These are phyloP conservation scores for Biancaea sappan DNA, from an alignment of 306 rosid species.

Conservation along the genomic window DNA sequence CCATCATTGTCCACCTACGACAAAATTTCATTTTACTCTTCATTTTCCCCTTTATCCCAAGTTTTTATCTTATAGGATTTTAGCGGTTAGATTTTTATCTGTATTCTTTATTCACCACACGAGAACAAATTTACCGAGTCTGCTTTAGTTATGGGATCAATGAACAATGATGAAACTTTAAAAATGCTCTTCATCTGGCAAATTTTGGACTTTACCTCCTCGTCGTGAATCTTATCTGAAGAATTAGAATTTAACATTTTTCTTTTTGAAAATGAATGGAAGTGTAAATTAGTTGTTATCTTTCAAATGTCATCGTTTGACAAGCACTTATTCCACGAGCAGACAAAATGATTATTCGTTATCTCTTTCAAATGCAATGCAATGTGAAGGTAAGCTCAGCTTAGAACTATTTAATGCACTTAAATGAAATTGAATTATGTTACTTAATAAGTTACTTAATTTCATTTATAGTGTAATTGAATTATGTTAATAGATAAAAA, in stretches of 20 bases:
- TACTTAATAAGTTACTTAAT: no score
- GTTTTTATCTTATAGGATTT: neutral
- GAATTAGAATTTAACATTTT: neutral
- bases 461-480: no score
- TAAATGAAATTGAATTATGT: no score
- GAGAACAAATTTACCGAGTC: neutral
- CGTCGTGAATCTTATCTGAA: neutral
- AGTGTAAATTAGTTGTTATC: no score
- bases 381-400: neutral
- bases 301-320: no score
- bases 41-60: neutral
- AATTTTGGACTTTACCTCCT: neutral
- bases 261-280: no score
- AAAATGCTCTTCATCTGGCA: neutral
- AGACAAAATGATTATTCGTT: neutral
- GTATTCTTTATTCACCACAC: neutral
- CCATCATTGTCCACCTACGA: neutral
- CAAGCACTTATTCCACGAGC: neutral
- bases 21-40: neutral
- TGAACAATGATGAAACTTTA: neutral
- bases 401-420: neutral
- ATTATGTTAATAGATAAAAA: no score
- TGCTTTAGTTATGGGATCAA: neutral
- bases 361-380: neutral
- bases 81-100: neutral